Base-by-base conservation (phyloP, 225 moss, liverwort and hornwort genomes). In the Marchantia paleacea region DNA sequence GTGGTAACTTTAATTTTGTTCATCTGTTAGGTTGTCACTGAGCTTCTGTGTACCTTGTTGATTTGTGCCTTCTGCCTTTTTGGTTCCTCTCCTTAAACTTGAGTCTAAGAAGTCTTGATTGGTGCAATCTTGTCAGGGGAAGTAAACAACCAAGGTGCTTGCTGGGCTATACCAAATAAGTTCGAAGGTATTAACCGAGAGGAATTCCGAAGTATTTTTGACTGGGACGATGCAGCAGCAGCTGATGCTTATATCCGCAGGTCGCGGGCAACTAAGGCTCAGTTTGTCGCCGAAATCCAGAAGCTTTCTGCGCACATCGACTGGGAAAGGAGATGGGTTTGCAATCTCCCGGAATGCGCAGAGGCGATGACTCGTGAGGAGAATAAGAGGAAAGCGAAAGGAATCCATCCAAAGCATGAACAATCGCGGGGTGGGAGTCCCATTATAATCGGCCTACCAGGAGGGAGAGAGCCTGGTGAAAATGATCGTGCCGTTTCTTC, bases 221-320 rank as follows among this genome's bases (percentile, higher is more conserved):
- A 86, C 57, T 86, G 86, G 86, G 80, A 86, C 52, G 82, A 86
- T 69, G 74, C 48, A 60, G 86, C 76, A 49, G 86, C 83, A 16
- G 3, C 57, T 10, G 83, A 83, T 16, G 74, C 25, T 28, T 48
- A 47, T 49, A 3, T 25, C 18, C 18, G 4, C 52, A 0, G 26
- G 50, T 13, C 5, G 13, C 14, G 55, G 55, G 22, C 74, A 26
- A 51, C 72, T 22, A 9, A 50, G 51, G 9, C 9, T 0, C 51
- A 72, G 50, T 72, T 22, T 51, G 51, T 51, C n/a, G 72, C 72
- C 8, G 51, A 72, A 10, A 50, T 50, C 24, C 53, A 74, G 11
- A 74, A 25, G 52, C 80, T 26, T 73, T 48, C 55, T 13, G 53
- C 70, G 8, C 29, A 47, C 64, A 68, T 80, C n/a, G 80, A 85